phyloP scores from a whole-genome alignment of 108 stramenopile species.

The Schizochytrium sp. region DNA sequence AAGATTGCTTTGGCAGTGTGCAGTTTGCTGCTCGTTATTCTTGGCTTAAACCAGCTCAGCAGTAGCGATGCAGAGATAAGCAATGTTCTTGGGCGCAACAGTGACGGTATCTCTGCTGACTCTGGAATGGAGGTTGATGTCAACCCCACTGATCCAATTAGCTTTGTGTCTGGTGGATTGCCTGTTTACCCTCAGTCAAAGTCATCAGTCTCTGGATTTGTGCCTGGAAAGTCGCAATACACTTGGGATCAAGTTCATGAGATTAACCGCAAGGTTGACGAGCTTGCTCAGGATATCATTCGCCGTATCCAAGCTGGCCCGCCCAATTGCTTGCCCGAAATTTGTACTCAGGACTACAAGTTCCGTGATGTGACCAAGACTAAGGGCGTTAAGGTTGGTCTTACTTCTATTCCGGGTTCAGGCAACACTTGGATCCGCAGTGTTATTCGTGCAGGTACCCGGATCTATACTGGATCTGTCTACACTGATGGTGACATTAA shows the following conservation, averaged over 20 bases:
- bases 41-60: background rate
- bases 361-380: conserved; percentile 10
- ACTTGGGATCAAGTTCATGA: conserved; percentile 4
- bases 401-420: conserved; percentile 5
- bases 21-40: conserved; percentile 3
- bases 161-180: background rate
- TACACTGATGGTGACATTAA: background rate
- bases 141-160: conserved; percentile 10
- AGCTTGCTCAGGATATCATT: background rate
- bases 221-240: background rate
- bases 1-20: conserved; percentile 11
- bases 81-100: background rate
- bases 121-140: conserved; percentile 13
- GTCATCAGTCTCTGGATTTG: background rate
- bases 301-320: background rate
- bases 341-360: background rate
- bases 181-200: background rate
- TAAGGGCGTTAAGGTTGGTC: conserved; percentile 2
- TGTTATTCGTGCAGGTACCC: conserved; percentile 24
- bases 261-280: conserved; percentile 30
- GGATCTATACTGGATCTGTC: conserved; percentile 47
- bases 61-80: background rate
- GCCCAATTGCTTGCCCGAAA: conserved; percentile 2
- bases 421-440: conserved; percentile 58
- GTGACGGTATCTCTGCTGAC: background rate